Evolutionary conservation across 2,329 filamentous ascomycete species (phyloP), one percentile per base, ranked within the genome.

Genomic region (Alternaria brassicae): DNA sequence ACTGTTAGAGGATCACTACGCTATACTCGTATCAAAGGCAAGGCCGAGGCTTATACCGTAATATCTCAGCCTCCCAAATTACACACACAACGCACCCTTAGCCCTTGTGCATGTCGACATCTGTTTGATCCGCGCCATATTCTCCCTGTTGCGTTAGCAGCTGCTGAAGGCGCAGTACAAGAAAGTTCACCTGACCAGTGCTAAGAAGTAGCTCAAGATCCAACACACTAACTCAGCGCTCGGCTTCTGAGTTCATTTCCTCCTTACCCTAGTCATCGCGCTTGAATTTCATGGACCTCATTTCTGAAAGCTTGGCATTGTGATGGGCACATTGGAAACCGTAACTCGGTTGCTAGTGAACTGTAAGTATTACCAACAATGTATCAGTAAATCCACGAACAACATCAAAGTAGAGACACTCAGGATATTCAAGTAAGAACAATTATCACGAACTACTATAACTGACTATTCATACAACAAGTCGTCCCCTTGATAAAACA

Each of bases 401-500:
- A 13, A n/a, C 3, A n/a, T 27, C 7, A 27, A n/a, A 27, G 13
- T 7, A 27, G 9, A 42, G 5, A 44, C 6, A 6, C 10, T 17
- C 7, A 12, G 27, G 4, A 13, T 19, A 15, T 40, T 21, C 10
- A 12, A 21, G 37, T 10, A 23, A 17, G 27, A 44, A 44, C 41
- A 12, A 44, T 30, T 15, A 44, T 44, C 19, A 44, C 12, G 25
- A 25, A n/a, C 36, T 56, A 42, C 53, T 25, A 28, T 30, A 27
- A 41, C 17, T 41, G 17, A 3, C 32, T 39, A 40, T 21, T 58
- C 56, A 15, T 42, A 58, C 56, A 58, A 58, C 50, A 32, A 12
- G 42, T 42, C 19, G 8, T 48, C 30, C 13, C 44, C 44, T 21
- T 25, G 44, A 28, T 45, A 45, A 25, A 17, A 51, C 34, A 54